Percentiles rank a stretch among this genome's conserved stretches.
phyloP scores from a whole-genome alignment of 179 eudicot species.

The Sideroxylon spinosum region DNA sequence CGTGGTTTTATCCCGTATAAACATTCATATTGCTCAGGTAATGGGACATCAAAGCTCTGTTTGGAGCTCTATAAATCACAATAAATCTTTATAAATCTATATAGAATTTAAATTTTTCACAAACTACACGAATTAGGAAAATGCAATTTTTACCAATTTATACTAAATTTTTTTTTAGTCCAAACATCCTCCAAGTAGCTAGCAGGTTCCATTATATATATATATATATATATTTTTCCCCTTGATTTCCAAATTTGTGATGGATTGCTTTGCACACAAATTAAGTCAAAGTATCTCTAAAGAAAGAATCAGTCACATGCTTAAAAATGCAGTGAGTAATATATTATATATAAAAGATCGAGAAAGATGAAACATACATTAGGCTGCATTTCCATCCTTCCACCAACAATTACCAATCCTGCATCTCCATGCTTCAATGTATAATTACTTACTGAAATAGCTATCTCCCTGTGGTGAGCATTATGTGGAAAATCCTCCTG shows the following conservation, averaged over 20 bases:
- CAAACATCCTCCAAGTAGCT: background rate
- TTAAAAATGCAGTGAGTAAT: background rate
- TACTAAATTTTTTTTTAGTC: no score
- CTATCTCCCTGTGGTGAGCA: conserved; percentile 93
- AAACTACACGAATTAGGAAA: no score
- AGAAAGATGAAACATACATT: conserved; percentile 52
- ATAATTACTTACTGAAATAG: conserved; percentile 87
- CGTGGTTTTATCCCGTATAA: no score
- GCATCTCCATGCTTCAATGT: conserved; percentile 96
- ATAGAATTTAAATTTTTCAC: no score
- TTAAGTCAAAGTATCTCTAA: background rate
- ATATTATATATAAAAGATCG: background rate
- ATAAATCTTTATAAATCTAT: no score
- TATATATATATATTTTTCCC: no score
- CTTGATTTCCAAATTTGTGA: conserved; percentile 1
- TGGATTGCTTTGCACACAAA: background rate
- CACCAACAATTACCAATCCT: conserved; percentile 91
- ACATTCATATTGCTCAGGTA: no score
- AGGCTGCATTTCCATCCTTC: conserved; percentile 96
- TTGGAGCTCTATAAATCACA: no score
- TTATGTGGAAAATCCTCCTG: conserved; percentile 98
- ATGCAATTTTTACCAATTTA: no score
- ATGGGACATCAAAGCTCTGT: no score
- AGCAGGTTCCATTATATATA: background rate
- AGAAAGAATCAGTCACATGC: background rate